Percentiles rank a stretch among this genome's conserved stretches.
These are phyloP conservation scores for Thermochaetoides dissita DNA, from an alignment of 2,329 filamentous ascomycete species.

Conservation along the genomic window DNA sequence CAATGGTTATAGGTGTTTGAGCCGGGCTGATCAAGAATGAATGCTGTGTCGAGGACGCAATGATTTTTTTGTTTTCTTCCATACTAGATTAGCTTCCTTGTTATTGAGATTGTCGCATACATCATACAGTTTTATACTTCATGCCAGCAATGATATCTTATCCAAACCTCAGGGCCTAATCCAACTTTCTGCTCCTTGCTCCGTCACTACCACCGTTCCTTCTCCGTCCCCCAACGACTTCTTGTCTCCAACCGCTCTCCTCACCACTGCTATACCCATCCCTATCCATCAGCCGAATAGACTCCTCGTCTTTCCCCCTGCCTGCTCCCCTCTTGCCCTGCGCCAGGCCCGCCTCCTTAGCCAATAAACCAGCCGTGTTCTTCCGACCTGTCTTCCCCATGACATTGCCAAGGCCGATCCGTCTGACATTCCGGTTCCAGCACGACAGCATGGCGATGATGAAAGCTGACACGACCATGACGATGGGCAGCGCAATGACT, in stretches of 20 bases:
- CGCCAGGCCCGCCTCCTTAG: slow-evolving; percentile 20
- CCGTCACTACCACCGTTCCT: neutral
- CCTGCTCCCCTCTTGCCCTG: slow-evolving; percentile 18
- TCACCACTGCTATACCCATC: slow-evolving; percentile 12
- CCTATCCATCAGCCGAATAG: slow-evolving; percentile 32
- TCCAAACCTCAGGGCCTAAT: neutral
- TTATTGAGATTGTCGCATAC: neutral
- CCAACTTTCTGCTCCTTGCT: neutral
- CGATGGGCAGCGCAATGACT: slow-evolving; percentile 37
- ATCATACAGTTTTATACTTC: neutral
- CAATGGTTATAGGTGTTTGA: neutral
- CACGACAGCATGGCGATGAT: slow-evolving; percentile 41
- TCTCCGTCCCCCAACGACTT: slow-evolving; percentile 13
- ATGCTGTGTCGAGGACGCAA: neutral
- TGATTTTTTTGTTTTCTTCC: neutral
- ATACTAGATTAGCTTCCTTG: neutral
- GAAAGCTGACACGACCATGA: slow-evolving; percentile 33
- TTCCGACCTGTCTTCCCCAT: slow-evolving; percentile 24
- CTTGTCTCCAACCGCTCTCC: slow-evolving; percentile 15
- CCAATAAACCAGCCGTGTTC: too few relatives aligned
- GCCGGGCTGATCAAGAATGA: too few relatives aligned
- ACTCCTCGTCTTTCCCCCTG: slow-evolving; percentile 20
- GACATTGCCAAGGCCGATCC: slow-evolving; percentile 37
- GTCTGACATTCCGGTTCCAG: slow-evolving; percentile 38
- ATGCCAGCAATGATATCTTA: neutral